Base-by-base conservation (phyloP, 2,329 filamentous ascomycete species). In the Aureobasidium musti region DNA sequence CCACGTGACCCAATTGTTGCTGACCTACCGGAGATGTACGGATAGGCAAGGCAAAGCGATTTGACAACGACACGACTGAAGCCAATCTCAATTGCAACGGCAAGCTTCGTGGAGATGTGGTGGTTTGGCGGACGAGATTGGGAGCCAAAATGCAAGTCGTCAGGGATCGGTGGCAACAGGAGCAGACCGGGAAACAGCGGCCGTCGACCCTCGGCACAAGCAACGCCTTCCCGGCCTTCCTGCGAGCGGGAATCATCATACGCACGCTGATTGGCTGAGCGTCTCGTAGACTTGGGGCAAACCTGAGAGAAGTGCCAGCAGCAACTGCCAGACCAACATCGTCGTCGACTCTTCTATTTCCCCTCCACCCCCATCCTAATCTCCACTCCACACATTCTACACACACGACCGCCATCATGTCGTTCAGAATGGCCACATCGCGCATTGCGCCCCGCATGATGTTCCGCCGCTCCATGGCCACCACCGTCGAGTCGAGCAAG, bases 381-480 rank as follows among this genome's bases (percentile, higher is more conserved):
- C 69, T 68, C 67, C 67, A 67, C 64, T 56, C 53, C 67, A 56
- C 65, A 65, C 68, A 21, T 45, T 33, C 57, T 37, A 68, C 63
- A 69, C 59, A 61, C 63, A 52, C 49, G 26, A 52, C 52, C 67
- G 35, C 50, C 67, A 74, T 64, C 65, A 77, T 77, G 75, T 69
- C 68, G 43, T 68, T 77, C 63, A 70, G 75, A 74, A 71, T 77
- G 13, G 75, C 75, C 67, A 70, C 76, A 30, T 74, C 75, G 69
- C 75, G 76, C 68, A 69, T 77, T 60, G 75, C 74, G 72, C 65
- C 56, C 21, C 65, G 65, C 21, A 41, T 59, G 28, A 65, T 73
- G 60, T 72, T 74, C 71, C 72, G 72, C 67, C 74, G 76, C 64
- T 71, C 72, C 68, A 75, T 77, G 74, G 76, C 76, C 68, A 76